phyloP scores from a whole-genome alignment of 192 early-diverging fungal genomes.

The Linnemannia exigua region DNA sequence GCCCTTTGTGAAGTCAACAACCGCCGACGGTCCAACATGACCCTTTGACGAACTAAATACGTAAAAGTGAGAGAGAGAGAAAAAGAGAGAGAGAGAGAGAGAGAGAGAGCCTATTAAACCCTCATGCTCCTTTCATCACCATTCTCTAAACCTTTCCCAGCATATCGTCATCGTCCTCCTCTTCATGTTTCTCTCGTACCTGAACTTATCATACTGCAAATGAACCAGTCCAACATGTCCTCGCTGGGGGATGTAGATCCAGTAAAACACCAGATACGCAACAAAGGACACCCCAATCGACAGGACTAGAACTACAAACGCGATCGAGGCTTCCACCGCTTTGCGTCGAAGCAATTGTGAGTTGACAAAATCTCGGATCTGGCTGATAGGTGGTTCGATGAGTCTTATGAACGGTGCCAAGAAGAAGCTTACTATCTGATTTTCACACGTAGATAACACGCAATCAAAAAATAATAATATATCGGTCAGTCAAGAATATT shows the following conservation, averaged over 20 bases:
- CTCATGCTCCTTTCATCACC: too few species aligned
- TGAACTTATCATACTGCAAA: constrained; percentile 31
- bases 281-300: constrained; percentile 24
- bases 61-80: too few species aligned
- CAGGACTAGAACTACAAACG: neutral
- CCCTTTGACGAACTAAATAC: neutral
- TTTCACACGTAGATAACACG: too few species aligned
- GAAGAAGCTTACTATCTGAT: constrained; percentile 45
- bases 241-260: constrained; percentile 44
- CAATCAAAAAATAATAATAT: too few species aligned
- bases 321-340: constrained; percentile 31
- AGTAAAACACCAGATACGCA: constrained; percentile 54
- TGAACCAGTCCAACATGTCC: constrained; percentile 27
- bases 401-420: constrained; percentile 38
- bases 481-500: too few species aligned
- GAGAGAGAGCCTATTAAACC: too few species aligned
- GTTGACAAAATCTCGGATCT: neutral
- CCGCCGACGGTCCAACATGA: neutral
- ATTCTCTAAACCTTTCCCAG: neutral
- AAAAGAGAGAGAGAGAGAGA: too few species aligned
- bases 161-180: too few species aligned
- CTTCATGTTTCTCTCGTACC: neutral
- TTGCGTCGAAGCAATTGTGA: constrained; percentile 33
- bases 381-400: constrained; percentile 31
- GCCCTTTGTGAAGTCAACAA: neutral